These are phyloP conservation scores for Diaporthe caulivora DNA, from an alignment of 2,329 filamentous ascomycete species.

Conservation along the genomic window DNA sequence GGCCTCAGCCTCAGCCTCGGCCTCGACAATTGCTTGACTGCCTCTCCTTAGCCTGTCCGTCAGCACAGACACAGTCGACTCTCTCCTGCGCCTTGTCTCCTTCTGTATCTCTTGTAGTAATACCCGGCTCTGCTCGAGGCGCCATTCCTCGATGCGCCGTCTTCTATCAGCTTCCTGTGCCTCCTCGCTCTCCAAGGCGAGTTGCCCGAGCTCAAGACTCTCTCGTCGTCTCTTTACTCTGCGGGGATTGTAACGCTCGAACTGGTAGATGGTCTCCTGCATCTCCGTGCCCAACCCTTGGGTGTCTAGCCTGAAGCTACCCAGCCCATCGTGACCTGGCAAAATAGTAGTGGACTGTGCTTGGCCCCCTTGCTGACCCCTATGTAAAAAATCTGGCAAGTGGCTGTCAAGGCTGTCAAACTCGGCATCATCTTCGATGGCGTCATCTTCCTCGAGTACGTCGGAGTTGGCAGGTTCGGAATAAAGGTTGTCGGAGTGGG, in stretches of 20 bases:
- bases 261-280: constrained; percentile 89
- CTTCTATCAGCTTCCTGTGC: constrained; percentile 79
- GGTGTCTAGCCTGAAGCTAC: constrained; percentile 80
- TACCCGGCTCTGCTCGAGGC: constrained; percentile 88
- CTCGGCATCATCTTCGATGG: constrained; percentile 77
- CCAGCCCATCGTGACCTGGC: constrained; percentile 92
- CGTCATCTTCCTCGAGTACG: constrained; percentile 48
- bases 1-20: constrained; percentile 47
- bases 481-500: constrained; percentile 63
- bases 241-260: constrained; percentile 85
- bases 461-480: constrained; percentile 47
- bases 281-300: constrained; percentile 66
- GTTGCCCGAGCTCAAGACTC: constrained; percentile 63
- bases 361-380: constrained; percentile 53
- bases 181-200: constrained; percentile 65
- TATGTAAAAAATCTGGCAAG: constrained; percentile 80
- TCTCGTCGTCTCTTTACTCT: constrained; percentile 69
- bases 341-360: constrained; percentile 75
- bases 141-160: constrained; percentile 90
- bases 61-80: constrained; percentile 66
- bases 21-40: constrained; percentile 38
- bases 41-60: constrained; percentile 46
- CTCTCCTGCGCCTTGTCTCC: constrained; percentile 79
- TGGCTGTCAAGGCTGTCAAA: constrained; percentile 95
- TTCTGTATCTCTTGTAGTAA: constrained; percentile 90